These are phyloP conservation scores for Monosporascus sp. DNA, from an alignment of 2,329 filamentous ascomycete genomes.

Conservation along the genomic window DNA sequence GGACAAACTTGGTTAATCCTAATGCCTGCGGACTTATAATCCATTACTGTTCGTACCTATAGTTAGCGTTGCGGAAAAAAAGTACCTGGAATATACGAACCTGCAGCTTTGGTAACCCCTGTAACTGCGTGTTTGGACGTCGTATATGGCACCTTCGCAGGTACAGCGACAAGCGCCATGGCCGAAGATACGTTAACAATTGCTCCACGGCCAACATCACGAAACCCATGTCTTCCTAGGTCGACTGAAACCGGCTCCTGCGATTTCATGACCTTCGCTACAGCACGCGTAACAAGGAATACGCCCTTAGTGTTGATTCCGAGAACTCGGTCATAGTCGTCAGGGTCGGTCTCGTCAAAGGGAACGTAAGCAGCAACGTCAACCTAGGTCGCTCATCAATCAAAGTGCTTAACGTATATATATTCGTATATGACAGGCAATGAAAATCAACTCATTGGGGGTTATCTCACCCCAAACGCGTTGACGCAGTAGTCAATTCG, in stretches of 20 bases:
- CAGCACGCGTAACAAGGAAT: slow-evolving; percentile 11
- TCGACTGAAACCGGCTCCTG: slow-evolving; percentile 9
- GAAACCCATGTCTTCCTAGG: slow-evolving; percentile 10
- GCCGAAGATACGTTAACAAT: slow-evolving; percentile 25
- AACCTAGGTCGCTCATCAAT: slow-evolving; percentile 4
- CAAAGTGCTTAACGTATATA: neutral
- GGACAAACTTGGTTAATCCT: slow-evolving; percentile 15
- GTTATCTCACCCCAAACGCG: slow-evolving; percentile 7
- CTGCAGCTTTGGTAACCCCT: slow-evolving; percentile 16
- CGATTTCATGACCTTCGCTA: slow-evolving; percentile 12
- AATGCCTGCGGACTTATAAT: slow-evolving; percentile 13
- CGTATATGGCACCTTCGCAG: slow-evolving; percentile 13
- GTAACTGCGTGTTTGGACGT: slow-evolving; percentile 23
- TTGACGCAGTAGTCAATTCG: slow-evolving; percentile 18
- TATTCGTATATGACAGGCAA: too few relatives aligned
- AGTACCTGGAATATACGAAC: slow-evolving; percentile 3
- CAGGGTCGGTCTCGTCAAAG: slow-evolving; percentile 13
- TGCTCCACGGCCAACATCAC: slow-evolving; percentile 19
- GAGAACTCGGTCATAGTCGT: slow-evolving; percentile 16
- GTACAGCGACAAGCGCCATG: slow-evolving; percentile 15
- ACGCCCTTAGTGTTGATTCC: slow-evolving; percentile 14
- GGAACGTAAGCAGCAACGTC: slow-evolving; percentile 15
- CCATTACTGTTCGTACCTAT: slow-evolving; percentile 5
- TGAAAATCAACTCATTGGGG: too few relatives aligned
- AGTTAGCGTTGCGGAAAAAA: neutral